Evolutionary conservation across 148 eudicot genomes (phyloP).

Genomic region (Fagopyrum homotropicum): DNA sequence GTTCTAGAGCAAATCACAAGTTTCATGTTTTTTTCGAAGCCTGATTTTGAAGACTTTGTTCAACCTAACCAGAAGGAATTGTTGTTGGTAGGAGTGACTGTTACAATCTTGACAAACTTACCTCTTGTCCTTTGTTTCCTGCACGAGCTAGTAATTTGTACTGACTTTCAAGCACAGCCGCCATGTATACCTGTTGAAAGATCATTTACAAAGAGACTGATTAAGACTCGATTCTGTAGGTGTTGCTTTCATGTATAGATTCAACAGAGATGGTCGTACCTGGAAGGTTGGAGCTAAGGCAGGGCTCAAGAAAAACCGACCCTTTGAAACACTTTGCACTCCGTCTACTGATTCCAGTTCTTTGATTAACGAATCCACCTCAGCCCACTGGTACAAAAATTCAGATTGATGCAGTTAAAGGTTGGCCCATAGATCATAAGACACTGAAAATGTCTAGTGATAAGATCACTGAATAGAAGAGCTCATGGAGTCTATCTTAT

Average conservation of each 20-base stretch:
- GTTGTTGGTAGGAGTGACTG: neutral
- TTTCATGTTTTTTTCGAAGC: no score
- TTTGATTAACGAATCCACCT: constrained; percentile 72
- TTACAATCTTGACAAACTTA: constrained; percentile 15
- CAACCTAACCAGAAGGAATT: neutral
- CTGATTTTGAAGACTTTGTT: neutral
- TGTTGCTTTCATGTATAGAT: neutral
- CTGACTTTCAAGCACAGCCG: constrained; percentile 68
- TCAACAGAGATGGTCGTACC: constrained; percentile 28
- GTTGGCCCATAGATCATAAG: neutral
- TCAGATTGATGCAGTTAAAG: constrained; percentile 10
- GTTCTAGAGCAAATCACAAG: no score
- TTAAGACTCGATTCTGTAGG: neutral
- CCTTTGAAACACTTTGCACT: constrained; percentile 67
- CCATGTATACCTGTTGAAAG: constrained; percentile 80
- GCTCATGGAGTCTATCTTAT: neutral
- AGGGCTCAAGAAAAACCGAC: constrained; percentile 86
- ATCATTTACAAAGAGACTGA: neutral
- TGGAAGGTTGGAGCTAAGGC: constrained; percentile 98
- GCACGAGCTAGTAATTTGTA: constrained; percentile 93
- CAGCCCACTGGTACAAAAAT: constrained; percentile 62
- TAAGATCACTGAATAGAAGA: neutral
- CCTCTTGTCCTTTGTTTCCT: constrained; percentile 95
- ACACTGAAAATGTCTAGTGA: neutral
- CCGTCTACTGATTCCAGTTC: constrained; percentile 65